Conservation (phyloP, 305 asterid species). For the Nicotiana rustica region DNA sequence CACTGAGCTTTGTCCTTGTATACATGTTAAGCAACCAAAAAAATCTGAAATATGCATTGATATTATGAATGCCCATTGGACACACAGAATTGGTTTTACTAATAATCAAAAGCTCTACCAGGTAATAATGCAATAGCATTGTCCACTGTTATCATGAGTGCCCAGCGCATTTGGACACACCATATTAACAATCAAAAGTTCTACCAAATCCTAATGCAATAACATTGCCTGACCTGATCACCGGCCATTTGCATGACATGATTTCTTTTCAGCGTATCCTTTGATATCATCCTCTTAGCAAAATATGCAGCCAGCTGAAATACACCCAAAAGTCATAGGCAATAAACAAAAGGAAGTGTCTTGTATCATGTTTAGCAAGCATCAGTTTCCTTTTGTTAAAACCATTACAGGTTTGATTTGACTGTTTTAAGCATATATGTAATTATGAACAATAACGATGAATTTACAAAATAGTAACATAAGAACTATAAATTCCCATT, state of each 20-base stretch:
- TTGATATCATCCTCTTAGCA: constrained; percentile 76
- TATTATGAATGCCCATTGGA: constrained; percentile 17
- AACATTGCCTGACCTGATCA: constrained; percentile 53
- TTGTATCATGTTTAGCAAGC: background rate
- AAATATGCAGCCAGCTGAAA: constrained; percentile 69
- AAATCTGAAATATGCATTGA: constrained; percentile 12
- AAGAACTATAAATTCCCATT: background rate
- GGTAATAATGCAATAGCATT: background rate
- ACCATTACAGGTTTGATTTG: constrained; percentile 4
- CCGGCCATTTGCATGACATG: constrained; percentile 74
- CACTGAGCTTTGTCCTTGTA: background rate
- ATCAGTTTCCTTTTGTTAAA: background rate
- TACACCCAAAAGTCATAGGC: background rate
- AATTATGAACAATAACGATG: background rate
- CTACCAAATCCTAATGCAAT: constrained; percentile 13
- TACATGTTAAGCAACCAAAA: constrained; percentile 13
- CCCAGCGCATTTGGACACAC: constrained; percentile 18
- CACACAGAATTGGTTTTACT: background rate
- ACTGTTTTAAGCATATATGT: background rate
- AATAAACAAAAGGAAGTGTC: background rate
- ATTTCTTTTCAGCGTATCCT: constrained; percentile 69
- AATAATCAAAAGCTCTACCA: constrained; percentile 29
- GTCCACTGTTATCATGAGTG: background rate
- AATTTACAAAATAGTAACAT: background rate
- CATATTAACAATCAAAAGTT: constrained; percentile 14